Base-by-base conservation (phyloP, 305 asterid genomes). In the Nicotiana rustica region DNA sequence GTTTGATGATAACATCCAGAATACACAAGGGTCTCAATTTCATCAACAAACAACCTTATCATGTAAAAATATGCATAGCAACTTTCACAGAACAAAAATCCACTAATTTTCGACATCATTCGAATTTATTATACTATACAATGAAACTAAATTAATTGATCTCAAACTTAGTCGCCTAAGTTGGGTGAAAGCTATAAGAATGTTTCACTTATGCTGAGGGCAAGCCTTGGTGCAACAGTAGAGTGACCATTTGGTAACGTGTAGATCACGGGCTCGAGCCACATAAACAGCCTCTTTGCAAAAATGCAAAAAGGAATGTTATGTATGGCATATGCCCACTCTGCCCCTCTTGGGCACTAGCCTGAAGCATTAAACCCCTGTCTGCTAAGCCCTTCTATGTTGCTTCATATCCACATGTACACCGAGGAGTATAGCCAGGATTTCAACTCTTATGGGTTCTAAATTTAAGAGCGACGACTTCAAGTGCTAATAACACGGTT, bases 21-120 rank as follows among this genome's bases (percentile, higher is more conserved):
- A 2, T 15, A 56, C 19, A 17, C 3, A 59, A 59, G 64, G 12
- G 12, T 41, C 33, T 18, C 33, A 18, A 60, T 9, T 61, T 61
- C 25, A 61, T 19, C 67, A n/a, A 68, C 55, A 68, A 69, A 19
- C n/a, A 69, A 68, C 17, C 33, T 69, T 18, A 38, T 55, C 77
- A 18, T 18, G 2, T 69, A 38, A 41, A 36, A 71, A 18, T 2
- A 14, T 29, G 1, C 1, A 70, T 41, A 70, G n/a, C 33, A 18
- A 5, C 9, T 56, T 69, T 69, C 77, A 69, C 3, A 18, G 1
- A n/a, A 70, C 6, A 10, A 0, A 70, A 41, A 70, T 71, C 61
- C 61, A 71, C 61, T 3, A 71, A 21, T 12, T 71, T 44, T 44
- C 47, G 38, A 44, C 49, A 41, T 41, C 49, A 41, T 41, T 41